phyloP scores from a whole-genome alignment of 2,329 filamentous ascomycete genomes.

The Pseudocercospora fijiensis region DNA sequence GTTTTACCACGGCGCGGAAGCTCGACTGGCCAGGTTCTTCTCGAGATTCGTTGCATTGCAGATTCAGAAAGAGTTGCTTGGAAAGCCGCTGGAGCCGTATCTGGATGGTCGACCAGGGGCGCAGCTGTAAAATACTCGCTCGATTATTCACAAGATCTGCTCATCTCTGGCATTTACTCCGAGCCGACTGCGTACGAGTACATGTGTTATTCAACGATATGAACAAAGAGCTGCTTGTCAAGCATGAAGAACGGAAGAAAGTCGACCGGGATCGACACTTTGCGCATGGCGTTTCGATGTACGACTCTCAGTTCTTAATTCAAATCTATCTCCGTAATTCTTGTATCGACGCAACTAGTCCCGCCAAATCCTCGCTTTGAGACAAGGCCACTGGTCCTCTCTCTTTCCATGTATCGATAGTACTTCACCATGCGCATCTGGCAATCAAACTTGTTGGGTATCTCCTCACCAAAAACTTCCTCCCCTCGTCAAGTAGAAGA shows the following conservation, averaged over 20 bases:
- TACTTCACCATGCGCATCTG: constrained; percentile 61
- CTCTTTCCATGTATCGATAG: background rate
- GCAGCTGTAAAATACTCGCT: background rate
- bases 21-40: constrained; percentile 49
- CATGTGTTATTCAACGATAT: too few relatives aligned
- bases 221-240: too few relatives aligned
- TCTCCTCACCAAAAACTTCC: constrained; percentile 62
- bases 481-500: constrained; percentile 63
- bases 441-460: constrained; percentile 59
- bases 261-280: background rate
- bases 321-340: background rate
- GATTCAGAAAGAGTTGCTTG: constrained; percentile 38
- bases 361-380: background rate
- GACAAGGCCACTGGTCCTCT: background rate
- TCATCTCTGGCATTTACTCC: too few relatives aligned
- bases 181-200: too few relatives aligned
- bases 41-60: constrained; percentile 49
- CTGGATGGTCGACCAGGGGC: constrained; percentile 3
- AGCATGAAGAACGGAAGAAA: background rate
- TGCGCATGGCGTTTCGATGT: too few relatives aligned
- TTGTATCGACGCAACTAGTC: background rate
- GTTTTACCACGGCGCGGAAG: constrained; percentile 49
- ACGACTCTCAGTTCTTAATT: background rate
- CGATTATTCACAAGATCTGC: too few relatives aligned
- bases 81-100: constrained; percentile 14